Evolutionary conservation across 495 filamentous ascomycete species (phyloP), one percentile per base, ranked within the genome.

Genomic region (Daldinia childiae): DNA sequence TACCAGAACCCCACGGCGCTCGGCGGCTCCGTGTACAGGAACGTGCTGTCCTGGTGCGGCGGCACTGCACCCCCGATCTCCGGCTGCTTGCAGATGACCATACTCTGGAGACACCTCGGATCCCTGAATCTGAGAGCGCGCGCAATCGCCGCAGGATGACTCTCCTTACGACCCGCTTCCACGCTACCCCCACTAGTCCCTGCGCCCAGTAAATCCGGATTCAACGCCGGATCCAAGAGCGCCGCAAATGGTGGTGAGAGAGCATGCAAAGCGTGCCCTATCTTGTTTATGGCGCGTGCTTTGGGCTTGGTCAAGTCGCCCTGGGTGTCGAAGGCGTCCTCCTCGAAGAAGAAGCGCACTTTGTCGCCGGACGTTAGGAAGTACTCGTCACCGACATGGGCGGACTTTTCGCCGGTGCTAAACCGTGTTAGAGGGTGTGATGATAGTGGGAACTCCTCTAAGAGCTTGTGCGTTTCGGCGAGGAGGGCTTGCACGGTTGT

Each of bases 11-110:
- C 94, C 4, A 98, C 93, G 0, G 95, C 95, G 43, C 87, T 90
- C 1, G 95, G 95, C 55, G 95, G 93, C 67, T 93, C 82, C 11
- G 95, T 98, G 76, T 98, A 99, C 59, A 99, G 68, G 73, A 98
- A 99, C 12, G 93, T 93, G 58, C 86, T 91, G 80, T 98, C 95
- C 77, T 96, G 94, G 78, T 99, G 95, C 15, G 91, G 85, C 2
- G 88, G 92, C 39, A 98, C 95, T 0, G 89, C 88, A 15, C 91
- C 95, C 24, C 95, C 95, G 38, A 99, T 98, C 77, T 94, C 92
- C 7, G 95, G 95, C 80, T 98, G 95, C 77, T 99, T 99, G 86
- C 93, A 97, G 69, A 99, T 99, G 7, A 98, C 86, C 95, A 99
- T 99, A 73, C 91, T 94, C 83, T 99, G 95, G 65, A 99, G 83